Conservation (phyloP, 2,329 filamentous ascomycete species). For the Dissoconium aciculare region DNA sequence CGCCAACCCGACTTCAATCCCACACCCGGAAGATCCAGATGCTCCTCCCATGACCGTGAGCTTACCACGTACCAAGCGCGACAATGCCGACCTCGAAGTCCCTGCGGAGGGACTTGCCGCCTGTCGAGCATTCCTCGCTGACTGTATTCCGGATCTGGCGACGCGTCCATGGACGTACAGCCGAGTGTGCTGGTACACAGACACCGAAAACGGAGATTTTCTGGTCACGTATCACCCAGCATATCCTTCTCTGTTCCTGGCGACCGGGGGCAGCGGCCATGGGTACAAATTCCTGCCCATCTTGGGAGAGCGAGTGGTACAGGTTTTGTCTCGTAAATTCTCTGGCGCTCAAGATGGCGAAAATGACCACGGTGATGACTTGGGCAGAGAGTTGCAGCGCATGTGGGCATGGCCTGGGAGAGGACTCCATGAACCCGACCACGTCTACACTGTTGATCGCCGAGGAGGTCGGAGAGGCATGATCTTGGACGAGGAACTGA, state of each 20-base stretch:
- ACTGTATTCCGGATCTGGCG: conserved; percentile 33
- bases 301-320: conserved; percentile 40
- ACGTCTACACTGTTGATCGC: conserved; percentile 27
- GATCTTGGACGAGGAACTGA: conserved; percentile 24
- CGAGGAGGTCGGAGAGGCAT: conserved; percentile 24
- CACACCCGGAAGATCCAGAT: conserved; percentile 29
- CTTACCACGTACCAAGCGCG: conserved; percentile 37
- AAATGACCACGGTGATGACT: conserved; percentile 23
- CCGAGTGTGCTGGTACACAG: conserved; percentile 42
- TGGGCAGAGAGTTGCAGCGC: conserved; percentile 36
- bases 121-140: conserved; percentile 45
- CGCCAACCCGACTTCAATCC: conserved; percentile 31
- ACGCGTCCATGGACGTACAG: conserved; percentile 32
- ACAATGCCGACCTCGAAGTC: conserved; percentile 29
- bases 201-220: conserved; percentile 41
- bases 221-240: conserved; percentile 38
- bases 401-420: conserved; percentile 45
- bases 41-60: conserved; percentile 28
- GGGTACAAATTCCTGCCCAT: conserved; percentile 48
- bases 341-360: too few species aligned
- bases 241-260: conserved; percentile 40
- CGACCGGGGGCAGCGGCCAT: conserved; percentile 47
- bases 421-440: conserved; percentile 20
- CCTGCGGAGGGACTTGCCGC: conserved; percentile 46
- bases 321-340: too few species aligned